Conservation (phyloP, 805 yeast species). For the Isabelozyma rhagii region DNA sequence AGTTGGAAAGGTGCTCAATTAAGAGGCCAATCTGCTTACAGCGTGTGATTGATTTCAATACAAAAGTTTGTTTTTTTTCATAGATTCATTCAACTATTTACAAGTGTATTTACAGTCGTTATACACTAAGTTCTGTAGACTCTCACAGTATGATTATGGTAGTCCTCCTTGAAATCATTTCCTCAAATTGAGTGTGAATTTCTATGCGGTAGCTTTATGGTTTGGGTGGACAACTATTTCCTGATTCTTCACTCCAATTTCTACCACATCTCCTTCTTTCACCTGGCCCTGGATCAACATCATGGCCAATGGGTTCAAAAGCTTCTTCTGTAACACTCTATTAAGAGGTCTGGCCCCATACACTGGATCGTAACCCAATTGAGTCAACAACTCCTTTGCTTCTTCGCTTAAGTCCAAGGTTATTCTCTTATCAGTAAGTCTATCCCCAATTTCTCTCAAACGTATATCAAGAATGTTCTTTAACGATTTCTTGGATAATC, state of each 20-base stretch:
- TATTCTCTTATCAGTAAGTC: constrained; percentile 78
- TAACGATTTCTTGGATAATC: constrained; percentile 74
- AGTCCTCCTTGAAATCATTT: too few species aligned
- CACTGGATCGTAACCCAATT: constrained; percentile 83
- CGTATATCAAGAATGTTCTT: constrained; percentile 83
- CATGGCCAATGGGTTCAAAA: constrained; percentile 88
- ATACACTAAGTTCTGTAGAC: neutral
- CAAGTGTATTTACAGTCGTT: neutral
- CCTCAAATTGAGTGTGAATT: too few species aligned
- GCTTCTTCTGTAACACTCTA: constrained; percentile 75
- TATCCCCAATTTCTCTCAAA: constrained; percentile 72
- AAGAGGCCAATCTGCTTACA: neutral
- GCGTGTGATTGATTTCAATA: neutral
- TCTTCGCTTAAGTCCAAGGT: constrained; percentile 48
- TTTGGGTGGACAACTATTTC: constrained; percentile 29
- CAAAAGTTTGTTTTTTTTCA: neutral
- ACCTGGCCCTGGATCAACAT: constrained; percentile 77
- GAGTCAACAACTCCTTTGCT: constrained; percentile 77
- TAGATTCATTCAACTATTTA: neutral
- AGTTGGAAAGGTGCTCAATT: constrained; percentile 48
- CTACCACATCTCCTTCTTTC: constrained; percentile 33
- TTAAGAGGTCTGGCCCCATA: constrained; percentile 97
- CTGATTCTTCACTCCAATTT: constrained; percentile 21
- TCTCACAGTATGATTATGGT: neutral
- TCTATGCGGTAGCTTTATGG: constrained; percentile 15